A percentile compares a stretch with the other conserved stretches of the same genome.
These are phyloP conservation scores for Trichoderma lentiforme DNA, from an alignment of 2,329 filamentous ascomycete genomes.

Conservation along the genomic window DNA sequence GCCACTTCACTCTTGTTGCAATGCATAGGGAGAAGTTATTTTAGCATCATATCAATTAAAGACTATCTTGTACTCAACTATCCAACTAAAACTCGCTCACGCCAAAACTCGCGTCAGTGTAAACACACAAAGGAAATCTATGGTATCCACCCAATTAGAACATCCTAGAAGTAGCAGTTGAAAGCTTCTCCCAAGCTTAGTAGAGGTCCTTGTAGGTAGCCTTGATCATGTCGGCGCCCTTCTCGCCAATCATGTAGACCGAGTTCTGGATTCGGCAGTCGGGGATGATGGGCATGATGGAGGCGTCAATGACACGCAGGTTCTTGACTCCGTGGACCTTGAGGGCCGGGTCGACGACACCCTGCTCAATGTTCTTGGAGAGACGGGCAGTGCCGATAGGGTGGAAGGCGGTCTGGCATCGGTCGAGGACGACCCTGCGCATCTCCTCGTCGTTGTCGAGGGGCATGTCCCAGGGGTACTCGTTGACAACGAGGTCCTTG, in stretches of 20 bases:
- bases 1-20: not conserved
- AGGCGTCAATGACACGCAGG: conserved; percentile 55
- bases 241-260: conserved; percentile 60
- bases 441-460: conserved; percentile 53
- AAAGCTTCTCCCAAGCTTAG: not conserved
- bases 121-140: not conserved
- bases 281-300: conserved; percentile 52
- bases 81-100: not conserved
- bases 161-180: not conserved
- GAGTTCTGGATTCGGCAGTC: conserved; percentile 59
- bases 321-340: conserved; percentile 52
- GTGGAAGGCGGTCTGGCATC: conserved; percentile 58
- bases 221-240: conserved; percentile 31
- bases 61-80: not conserved
- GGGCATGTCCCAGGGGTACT: conserved; percentile 62
- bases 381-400: conserved; percentile 56
- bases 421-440: conserved; percentile 53
- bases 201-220: conserved; percentile 21
- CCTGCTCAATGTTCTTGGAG: conserved; percentile 48
- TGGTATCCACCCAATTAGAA: not conserved
- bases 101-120: not conserved
- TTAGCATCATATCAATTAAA: conserved; percentile 5
- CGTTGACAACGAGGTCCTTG: conserved; percentile 48
- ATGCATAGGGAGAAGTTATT: not conserved
- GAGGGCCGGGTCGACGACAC: conserved; percentile 50